phyloP scores from a whole-genome alignment of 768 basidiomycete genomes.

The Lentinula aciculospora region DNA sequence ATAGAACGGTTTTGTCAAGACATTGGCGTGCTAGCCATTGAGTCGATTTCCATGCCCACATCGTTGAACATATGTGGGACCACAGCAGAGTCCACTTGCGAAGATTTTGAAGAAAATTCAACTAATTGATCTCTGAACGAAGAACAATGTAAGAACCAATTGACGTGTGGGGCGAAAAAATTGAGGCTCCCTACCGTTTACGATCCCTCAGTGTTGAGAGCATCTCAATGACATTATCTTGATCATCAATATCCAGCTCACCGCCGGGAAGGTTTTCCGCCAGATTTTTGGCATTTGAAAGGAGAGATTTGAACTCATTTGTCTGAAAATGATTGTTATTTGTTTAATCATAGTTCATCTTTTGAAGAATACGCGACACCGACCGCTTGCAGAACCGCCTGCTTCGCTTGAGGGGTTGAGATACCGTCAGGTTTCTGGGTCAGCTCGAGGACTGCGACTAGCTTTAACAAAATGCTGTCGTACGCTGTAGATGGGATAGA shows the following conservation, averaged over 20 bases:
- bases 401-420: conserved; percentile 53
- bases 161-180: background rate
- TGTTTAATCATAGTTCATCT: background rate
- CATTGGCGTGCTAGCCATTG: conserved; percentile 67
- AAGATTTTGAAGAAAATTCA: background rate
- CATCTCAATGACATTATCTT: conserved; percentile 67
- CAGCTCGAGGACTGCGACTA: conserved; percentile 55
- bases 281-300: conserved; percentile 55
- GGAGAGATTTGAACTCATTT: conserved; percentile 58
- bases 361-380: conserved; percentile 9
- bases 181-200: conserved; percentile 43
- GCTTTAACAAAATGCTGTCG: conserved; percentile 52
- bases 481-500: conserved; percentile 36
- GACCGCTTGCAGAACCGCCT: conserved; percentile 65
- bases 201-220: conserved; percentile 56
- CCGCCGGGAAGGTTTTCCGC: conserved; percentile 63
- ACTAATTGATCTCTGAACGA: background rate
- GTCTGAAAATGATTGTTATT: conserved; percentile 37
- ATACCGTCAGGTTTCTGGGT: conserved; percentile 53
- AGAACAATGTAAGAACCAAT: background rate
- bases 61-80: conserved; percentile 17
- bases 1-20: conserved; percentile 20
- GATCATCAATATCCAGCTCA: conserved; percentile 62
- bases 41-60: conserved; percentile 63
- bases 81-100: conserved; percentile 30